Base-by-base conservation (phyloP, 2,329 filamentous ascomycete species). In the Helotiales sp. region DNA sequence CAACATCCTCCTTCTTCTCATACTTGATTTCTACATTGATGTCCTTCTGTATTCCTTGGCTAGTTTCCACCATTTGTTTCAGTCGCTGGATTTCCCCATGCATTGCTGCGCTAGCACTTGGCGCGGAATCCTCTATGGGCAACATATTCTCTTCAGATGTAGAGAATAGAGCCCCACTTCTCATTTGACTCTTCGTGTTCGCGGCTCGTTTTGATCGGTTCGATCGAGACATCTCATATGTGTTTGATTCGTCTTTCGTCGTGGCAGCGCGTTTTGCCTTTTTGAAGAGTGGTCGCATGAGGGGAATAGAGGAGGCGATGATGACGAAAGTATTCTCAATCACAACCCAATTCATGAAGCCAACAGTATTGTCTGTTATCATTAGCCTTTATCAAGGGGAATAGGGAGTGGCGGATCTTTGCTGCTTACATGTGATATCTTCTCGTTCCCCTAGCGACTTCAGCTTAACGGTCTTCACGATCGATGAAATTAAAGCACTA, bases 241-340 rank as follows among this genome's bases (percentile, higher is more conserved):
- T 17, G 15, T 46, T 30, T 42, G 29, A 8, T 46, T n/a, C 54
- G 33, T 53, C 53, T 12, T 15, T 17, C 15, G 47, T 42, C 22
- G 42, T 42, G n/a, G 47, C 27, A 5, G 33, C 15, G 13, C 57
- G 36, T 40, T 56, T 60, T 9, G 48, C 34, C 7, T 29, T 42
- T 17, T 22, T 53, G 40, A 56, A 59, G 34, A 59, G 25, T 2
- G 52, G 53, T 6, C 57, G 40, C 12, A 59, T 29, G 40, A 59
- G 48, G n/a, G 53, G 53, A 19, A 59, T 49, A 2, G 57, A 59
- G 33, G 52, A 19, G 8, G 29, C 53, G 31, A 51, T 38, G 19
- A 53, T 56, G 3, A 56, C 57, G 38, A 59, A 34, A 22, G 48
- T 49, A 31, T 56, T 56, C 49, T 59, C 57, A 24, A 60, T 40